phyloP scores from a whole-genome alignment of 2,329 filamentous ascomycete species.

The Aspergillus intermedius region DNA sequence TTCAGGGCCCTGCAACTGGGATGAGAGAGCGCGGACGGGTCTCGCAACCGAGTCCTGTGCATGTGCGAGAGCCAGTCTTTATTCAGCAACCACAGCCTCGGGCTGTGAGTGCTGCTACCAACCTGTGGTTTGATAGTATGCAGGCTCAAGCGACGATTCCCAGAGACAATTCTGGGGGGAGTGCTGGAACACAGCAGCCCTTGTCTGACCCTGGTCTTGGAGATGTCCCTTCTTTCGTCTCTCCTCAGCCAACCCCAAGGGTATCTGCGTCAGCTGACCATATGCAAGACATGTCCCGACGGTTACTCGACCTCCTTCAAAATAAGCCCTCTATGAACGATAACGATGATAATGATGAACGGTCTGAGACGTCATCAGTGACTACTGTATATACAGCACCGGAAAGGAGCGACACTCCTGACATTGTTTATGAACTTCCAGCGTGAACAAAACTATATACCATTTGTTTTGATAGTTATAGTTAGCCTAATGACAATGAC shows the following conservation, averaged over 20 bases:
- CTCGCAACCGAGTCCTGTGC: no score
- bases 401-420: conserved; percentile 7
- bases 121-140: not conserved
- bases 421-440: not conserved
- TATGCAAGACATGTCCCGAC: not conserved
- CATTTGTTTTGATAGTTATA: not conserved
- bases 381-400: conserved; percentile 19
- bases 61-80: not conserved
- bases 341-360: not conserved
- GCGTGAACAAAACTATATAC: not conserved
- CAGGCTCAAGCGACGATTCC: not conserved
- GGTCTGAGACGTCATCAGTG: conserved; percentile 1
- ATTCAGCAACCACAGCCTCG: not conserved
- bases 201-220: not conserved
- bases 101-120: not conserved
- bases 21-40: no score
- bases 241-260: no score
- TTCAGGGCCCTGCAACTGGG: no score
- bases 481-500: no score
- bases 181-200: not conserved
- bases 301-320: not conserved
- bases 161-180: not conserved
- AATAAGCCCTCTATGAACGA: not conserved
- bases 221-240: no score
- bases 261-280: not conserved